These are phyloP conservation scores for Penicillium sp. DNA, from an alignment of 2,329 filamentous ascomycete genomes.

Conservation along the genomic window DNA sequence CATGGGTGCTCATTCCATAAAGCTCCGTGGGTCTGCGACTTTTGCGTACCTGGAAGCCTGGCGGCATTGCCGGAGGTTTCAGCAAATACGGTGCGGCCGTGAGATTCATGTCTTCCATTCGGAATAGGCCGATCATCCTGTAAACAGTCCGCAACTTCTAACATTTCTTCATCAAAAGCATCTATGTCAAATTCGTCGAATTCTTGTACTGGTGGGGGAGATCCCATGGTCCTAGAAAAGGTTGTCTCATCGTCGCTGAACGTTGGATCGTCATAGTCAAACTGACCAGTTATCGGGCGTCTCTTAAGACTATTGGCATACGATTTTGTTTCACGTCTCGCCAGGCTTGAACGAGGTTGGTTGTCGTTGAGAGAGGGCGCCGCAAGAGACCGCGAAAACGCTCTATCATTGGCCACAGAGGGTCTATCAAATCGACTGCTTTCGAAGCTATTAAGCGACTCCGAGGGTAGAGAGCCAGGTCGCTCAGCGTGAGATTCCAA, in stretches of 20 bases:
- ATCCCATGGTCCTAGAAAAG: constrained; percentile 50
- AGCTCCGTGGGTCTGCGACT: constrained; percentile 37
- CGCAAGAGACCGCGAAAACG: constrained; percentile 6
- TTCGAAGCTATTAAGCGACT: not conserved
- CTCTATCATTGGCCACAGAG: not conserved
- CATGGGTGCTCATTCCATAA: constrained; percentile 70
- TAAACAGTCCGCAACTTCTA: constrained; percentile 48
- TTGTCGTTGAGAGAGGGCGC: constrained; percentile 7
- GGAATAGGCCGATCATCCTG: constrained; percentile 33
- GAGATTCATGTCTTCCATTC: constrained; percentile 18
- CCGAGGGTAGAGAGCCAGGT: not conserved
- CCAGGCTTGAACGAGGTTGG: constrained; percentile 1
- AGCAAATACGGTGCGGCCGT: constrained; percentile 43
- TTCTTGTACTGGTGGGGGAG: constrained; percentile 32
- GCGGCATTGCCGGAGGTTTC: constrained; percentile 48
- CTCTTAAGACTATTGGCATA: constrained; percentile 11
- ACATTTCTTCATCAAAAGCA: constrained; percentile 51
- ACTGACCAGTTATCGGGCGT: constrained; percentile 5
- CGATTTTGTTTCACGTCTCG: constrained; percentile 8
- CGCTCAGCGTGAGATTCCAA: not conserved
- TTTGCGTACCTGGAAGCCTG: constrained; percentile 36
- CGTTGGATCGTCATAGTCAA: constrained; percentile 30
- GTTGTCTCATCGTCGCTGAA: constrained; percentile 31
- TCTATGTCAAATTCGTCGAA: constrained; percentile 50
- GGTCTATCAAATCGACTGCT: not conserved